These are phyloP conservation scores for Cymbopogon flexuosus DNA, from an alignment of 202 grass and related monocot species.

Conservation along the genomic window DNA sequence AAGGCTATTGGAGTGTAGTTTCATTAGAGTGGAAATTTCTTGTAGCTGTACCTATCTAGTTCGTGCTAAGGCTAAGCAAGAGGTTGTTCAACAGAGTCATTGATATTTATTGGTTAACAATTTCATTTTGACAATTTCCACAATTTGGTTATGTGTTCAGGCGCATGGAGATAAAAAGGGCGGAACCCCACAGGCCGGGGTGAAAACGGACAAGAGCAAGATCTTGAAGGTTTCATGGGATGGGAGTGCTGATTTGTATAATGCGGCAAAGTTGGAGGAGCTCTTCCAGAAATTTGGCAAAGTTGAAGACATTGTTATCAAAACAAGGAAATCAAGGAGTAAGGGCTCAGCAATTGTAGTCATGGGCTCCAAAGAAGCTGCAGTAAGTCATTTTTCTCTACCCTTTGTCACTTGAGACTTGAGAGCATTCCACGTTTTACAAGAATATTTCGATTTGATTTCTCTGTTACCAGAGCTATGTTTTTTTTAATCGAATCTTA, in stretches of 20 bases:
- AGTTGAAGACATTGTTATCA: constrained; percentile 83
- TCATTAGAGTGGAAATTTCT: background rate
- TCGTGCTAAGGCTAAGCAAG: background rate
- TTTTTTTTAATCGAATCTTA: background rate
- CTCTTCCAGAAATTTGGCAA: constrained; percentile 70
- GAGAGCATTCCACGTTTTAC: background rate
- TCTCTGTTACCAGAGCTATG: too few relatives aligned
- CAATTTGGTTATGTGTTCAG: constrained; percentile 26
- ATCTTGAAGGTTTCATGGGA: constrained; percentile 93
- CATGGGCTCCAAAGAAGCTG: constrained; percentile 70
- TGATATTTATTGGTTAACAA: background rate
- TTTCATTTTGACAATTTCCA: background rate
- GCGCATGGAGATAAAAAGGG: constrained; percentile 36
- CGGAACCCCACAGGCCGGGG: constrained; percentile 18
- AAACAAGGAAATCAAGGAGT: constrained; percentile 61
- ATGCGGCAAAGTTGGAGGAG: constrained; percentile 54
- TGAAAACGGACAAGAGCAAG: constrained; percentile 47
- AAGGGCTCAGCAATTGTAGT: constrained; percentile 65
- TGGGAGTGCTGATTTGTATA: constrained; percentile 54
- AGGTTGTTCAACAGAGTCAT: background rate
- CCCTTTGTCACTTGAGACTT: background rate
- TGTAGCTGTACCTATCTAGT: background rate
- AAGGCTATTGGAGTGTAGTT: background rate
- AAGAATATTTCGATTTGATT: background rate
- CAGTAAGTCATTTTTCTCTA: constrained; percentile 42